Percentiles rank a stretch among this genome's conserved stretches.
phyloP scores from a whole-genome alignment of 164 flowering plant genomes.

The Chimonanthus praecox region DNA sequence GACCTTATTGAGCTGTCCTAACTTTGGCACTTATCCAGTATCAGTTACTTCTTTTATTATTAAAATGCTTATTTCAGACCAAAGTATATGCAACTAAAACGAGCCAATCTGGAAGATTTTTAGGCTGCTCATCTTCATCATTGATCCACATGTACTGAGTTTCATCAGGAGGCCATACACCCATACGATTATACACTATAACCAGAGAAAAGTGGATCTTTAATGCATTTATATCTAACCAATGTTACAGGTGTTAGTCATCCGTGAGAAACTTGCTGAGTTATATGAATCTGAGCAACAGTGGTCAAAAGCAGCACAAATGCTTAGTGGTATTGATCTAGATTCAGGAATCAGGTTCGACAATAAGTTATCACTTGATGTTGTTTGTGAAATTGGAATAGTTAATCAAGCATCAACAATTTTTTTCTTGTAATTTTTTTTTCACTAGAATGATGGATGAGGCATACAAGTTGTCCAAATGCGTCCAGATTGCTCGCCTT shows the following conservation, averaged over 20 bases:
- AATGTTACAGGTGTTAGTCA: constrained; percentile 60
- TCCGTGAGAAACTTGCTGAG: constrained; percentile 97
- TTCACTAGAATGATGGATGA: constrained; percentile 77
- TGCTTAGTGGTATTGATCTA: constrained; percentile 97
- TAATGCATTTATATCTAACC: too few species aligned
- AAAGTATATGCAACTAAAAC: too few species aligned
- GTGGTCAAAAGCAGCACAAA: constrained; percentile 99
- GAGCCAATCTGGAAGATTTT: too few species aligned
- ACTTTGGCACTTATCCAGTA: too few species aligned
- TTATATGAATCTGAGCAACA: constrained; percentile 92
- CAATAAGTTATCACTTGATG: not conserved
- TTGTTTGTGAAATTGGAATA: not conserved
- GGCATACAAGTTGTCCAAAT: constrained; percentile 76
- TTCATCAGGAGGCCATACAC: too few species aligned
- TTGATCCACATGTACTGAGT: too few species aligned
- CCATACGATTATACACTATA: too few species aligned
- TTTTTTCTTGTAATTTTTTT: constrained; percentile 2
- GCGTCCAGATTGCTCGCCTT: constrained; percentile 96
- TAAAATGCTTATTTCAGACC: too few species aligned
- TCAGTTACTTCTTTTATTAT: too few species aligned
- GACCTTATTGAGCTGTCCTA: too few species aligned
- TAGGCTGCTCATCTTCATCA: too few species aligned
- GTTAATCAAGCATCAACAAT: not conserved
- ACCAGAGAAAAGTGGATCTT: too few species aligned
- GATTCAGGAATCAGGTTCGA: constrained; percentile 91